Conservation (phyloP, 2,329 filamentous ascomycete species). For the Teratosphaeria pseudoeucalypti region DNA sequence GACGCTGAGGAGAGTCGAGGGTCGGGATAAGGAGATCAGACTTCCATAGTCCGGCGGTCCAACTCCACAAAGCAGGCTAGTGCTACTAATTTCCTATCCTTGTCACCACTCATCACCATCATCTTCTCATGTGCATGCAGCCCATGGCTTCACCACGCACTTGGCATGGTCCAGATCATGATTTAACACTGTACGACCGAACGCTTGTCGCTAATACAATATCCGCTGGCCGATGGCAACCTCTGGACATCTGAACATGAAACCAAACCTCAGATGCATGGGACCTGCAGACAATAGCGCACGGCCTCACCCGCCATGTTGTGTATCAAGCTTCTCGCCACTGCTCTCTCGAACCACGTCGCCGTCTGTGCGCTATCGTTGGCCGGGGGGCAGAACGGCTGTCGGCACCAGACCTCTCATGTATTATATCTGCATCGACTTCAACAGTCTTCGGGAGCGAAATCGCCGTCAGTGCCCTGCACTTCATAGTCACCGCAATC, state of each 20-base stretch:
- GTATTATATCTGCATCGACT: not conserved
- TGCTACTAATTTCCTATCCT: not conserved
- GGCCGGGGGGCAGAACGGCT: not conserved
- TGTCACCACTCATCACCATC: not conserved
- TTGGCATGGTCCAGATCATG: not conserved
- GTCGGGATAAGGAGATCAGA: not conserved
- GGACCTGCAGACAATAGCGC: not conserved
- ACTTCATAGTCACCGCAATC: not conserved
- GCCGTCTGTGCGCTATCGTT: not conserved
- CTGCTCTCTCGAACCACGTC: not conserved
- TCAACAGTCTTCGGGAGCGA: not conserved
- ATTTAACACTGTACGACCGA: not conserved
- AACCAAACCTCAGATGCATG: not conserved
- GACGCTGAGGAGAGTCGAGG: not conserved
- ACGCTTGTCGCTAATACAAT: not conserved
- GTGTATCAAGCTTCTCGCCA: not conserved
- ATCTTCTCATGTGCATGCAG: not conserved
- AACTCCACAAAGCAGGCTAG: not conserved
- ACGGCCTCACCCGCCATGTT: not conserved
- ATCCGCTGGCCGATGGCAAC: not conserved
- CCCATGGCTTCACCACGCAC: not conserved
- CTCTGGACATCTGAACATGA: not conserved
- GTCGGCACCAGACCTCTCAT: not conserved
- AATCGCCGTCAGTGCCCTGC: not conserved
- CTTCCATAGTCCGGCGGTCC: not conserved